Percentiles rank a stretch among this genome's conserved stretches.
phyloP scores from a whole-genome alignment of 352 stramenopile species.

The Thalassiosira mediterranea region DNA sequence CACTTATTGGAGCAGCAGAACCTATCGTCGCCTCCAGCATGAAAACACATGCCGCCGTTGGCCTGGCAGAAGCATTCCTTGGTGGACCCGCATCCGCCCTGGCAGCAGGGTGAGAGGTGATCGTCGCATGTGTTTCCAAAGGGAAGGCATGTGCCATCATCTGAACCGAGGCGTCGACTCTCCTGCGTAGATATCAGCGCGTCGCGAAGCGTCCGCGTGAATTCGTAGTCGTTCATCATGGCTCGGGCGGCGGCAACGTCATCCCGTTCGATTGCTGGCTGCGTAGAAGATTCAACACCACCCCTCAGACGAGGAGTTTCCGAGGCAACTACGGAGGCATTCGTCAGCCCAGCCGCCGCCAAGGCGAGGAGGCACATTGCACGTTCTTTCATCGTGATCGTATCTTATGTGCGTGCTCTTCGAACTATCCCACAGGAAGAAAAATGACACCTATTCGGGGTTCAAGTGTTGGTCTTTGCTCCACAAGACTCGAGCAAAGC shows the following conservation, averaged over 20 bases:
- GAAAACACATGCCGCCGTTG: constrained; percentile 43
- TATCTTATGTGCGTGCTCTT: too few relatives aligned
- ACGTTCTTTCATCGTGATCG: too few relatives aligned
- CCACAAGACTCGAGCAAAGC: too few relatives aligned
- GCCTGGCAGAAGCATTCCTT: constrained; percentile 41
- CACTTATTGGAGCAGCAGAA: constrained; percentile 53
- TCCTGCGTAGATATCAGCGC: neutral
- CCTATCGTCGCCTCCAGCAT: constrained; percentile 21
- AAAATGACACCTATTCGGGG: too few relatives aligned
- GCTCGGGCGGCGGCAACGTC: neutral
- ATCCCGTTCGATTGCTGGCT: neutral
- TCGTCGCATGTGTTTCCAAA: constrained; percentile 18
- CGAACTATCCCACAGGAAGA: too few relatives aligned
- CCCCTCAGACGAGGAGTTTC: too few relatives aligned
- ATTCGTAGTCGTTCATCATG: constrained; percentile 26
- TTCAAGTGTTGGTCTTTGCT: too few relatives aligned
- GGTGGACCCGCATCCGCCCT: constrained; percentile 36
- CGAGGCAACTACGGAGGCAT: too few relatives aligned
- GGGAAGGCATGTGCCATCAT: constrained; percentile 13
- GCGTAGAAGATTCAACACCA: too few relatives aligned
- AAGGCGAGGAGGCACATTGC: too few relatives aligned
- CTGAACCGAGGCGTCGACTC: neutral
- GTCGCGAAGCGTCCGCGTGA: constrained; percentile 30
- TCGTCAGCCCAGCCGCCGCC: too few relatives aligned
- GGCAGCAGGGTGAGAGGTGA: constrained; percentile 31